Percentiles rank a stretch among this genome's conserved stretches.
Evolutionary conservation across 768 basidiomycete species (phyloP).

Genomic region (Naematelia aurantialba): DNA sequence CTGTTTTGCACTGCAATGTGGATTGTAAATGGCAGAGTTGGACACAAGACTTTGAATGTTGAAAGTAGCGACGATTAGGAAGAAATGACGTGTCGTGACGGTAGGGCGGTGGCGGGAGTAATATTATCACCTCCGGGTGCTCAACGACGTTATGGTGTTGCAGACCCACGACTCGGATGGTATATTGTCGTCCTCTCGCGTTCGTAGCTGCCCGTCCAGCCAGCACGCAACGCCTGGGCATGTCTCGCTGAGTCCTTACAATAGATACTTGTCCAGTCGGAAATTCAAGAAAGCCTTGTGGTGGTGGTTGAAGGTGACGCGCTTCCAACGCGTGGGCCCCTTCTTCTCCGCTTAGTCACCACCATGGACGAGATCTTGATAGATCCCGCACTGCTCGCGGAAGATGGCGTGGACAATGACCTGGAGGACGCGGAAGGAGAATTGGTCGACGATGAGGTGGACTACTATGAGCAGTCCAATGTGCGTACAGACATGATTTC

Average conservation of each 20-base stretch:
- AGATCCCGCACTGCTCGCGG: slow-evolving; percentile 18
- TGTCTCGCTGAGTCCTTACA: too few relatives aligned
- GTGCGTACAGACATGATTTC: neutral
- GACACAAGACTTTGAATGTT: neutral
- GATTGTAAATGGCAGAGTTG: neutral
- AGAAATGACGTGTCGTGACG: neutral
- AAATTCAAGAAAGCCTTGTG: neutral
- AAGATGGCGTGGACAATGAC: slow-evolving; percentile 12
- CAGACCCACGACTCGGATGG: too few relatives aligned
- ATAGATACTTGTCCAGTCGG: too few relatives aligned
- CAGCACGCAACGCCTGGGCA: too few relatives aligned
- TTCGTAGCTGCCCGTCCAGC: too few relatives aligned
- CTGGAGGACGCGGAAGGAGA: slow-evolving; percentile 19
- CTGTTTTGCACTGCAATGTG: neutral
- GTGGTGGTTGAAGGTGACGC: neutral
- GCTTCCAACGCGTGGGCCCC: neutral
- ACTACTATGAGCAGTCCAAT: neutral
- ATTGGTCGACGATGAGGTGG: slow-evolving; percentile 9
- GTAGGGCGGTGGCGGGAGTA: too few relatives aligned
- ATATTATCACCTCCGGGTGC: too few relatives aligned
- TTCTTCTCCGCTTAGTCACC: neutral
- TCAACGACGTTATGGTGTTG: too few relatives aligned
- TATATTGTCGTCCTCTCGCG: too few relatives aligned
- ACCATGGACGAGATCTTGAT: slow-evolving; percentile 8
- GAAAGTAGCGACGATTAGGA: neutral